A percentile compares a stretch with the other conserved stretches of the same genome.
Evolutionary conservation across 1,284 basidiomycete genomes (phyloP).

Genomic region (Athelia psychrophila): DNA sequence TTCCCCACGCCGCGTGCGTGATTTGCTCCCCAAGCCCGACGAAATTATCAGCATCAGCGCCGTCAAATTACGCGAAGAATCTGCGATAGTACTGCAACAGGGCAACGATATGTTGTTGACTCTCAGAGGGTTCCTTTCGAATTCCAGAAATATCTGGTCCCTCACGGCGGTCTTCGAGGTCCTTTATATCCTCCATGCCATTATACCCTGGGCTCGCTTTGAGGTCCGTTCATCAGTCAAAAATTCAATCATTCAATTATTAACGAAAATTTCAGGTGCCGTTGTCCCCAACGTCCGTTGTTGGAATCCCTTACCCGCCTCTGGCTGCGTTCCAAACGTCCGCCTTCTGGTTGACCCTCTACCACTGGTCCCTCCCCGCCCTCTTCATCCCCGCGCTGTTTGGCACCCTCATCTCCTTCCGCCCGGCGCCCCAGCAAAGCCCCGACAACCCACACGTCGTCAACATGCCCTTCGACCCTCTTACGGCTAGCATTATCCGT

Average conservation of each 20-base stretch:
- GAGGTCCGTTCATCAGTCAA: slow-evolving; percentile 15
- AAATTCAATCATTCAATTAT: not conserved
- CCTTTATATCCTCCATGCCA: slow-evolving; percentile 38
- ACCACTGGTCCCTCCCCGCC: slow-evolving; percentile 58
- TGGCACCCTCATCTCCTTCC: slow-evolving; percentile 59
- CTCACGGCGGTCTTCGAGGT: slow-evolving; percentile 44
- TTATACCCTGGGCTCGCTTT: slow-evolving; percentile 44
- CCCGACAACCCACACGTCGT: not conserved
- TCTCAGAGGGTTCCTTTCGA: slow-evolving; percentile 55
- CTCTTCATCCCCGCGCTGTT: slow-evolving; percentile 51
- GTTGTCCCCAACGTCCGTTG: slow-evolving; percentile 13
- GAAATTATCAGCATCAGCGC: slow-evolving; percentile 29
- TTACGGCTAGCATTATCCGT: slow-evolving; percentile 58
- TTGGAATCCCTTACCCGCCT: slow-evolving; percentile 45
- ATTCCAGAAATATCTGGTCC: slow-evolving; percentile 50
- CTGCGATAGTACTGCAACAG: slow-evolving; percentile 23
- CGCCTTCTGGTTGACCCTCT: slow-evolving; percentile 47
- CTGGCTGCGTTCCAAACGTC: slow-evolving; percentile 35
- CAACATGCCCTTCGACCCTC: slow-evolving; percentile 43
- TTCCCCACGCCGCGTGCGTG: slow-evolving; percentile 17
- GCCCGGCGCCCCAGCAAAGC: slow-evolving; percentile 27
- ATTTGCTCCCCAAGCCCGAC: slow-evolving; percentile 15
- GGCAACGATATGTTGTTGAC: slow-evolving; percentile 34
- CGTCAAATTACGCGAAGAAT: slow-evolving; percentile 32
- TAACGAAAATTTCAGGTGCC: slow-evolving; percentile 16